Evolutionary conservation across 352 stramenopile genomes (phyloP).

Genomic region (Phytophthora megakarya): DNA sequence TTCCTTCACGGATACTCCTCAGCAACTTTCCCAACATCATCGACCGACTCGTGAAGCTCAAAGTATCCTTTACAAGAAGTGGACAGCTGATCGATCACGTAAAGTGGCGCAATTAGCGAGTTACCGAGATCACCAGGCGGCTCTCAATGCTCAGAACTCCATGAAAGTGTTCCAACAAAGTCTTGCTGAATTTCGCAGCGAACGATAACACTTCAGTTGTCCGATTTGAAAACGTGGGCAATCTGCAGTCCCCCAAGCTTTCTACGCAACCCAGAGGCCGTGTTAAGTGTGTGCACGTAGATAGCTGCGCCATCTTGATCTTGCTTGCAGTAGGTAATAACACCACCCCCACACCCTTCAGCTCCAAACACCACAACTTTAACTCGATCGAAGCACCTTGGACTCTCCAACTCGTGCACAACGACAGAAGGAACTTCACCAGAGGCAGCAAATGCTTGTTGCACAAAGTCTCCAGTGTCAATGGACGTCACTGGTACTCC

Average conservation of each 20-base stretch:
- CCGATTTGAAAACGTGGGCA: conserved; percentile 36
- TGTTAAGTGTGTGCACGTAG: conserved; percentile 75
- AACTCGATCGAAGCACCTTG: conserved; percentile 48
- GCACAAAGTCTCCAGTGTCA: conserved; percentile 37
- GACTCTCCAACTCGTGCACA: conserved; percentile 50
- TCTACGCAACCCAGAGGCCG: conserved; percentile 53
- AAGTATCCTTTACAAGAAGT: conserved; percentile 39
- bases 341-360: conserved; percentile 42
- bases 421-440: neutral
- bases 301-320: conserved; percentile 8
- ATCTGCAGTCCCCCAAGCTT: conserved; percentile 62
- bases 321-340: conserved; percentile 75
- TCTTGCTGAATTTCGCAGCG: conserved; percentile 30
- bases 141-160: conserved; percentile 45
- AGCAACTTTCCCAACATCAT: neutral
- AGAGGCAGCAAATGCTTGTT: conserved; percentile 17
- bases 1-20: neutral
- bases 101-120: conserved; percentile 29
- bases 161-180: conserved; percentile 52
- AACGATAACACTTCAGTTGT: conserved; percentile 7
- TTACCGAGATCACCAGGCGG: conserved; percentile 20
- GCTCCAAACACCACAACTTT: conserved; percentile 61
- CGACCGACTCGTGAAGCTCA: conserved; percentile 22
- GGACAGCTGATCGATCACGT: conserved; percentile 25
- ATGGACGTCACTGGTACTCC: conserved; percentile 41